Evolutionary conservation across 2,329 filamentous ascomycete genomes (phyloP).

Genomic region (Apiospora aurea): DNA sequence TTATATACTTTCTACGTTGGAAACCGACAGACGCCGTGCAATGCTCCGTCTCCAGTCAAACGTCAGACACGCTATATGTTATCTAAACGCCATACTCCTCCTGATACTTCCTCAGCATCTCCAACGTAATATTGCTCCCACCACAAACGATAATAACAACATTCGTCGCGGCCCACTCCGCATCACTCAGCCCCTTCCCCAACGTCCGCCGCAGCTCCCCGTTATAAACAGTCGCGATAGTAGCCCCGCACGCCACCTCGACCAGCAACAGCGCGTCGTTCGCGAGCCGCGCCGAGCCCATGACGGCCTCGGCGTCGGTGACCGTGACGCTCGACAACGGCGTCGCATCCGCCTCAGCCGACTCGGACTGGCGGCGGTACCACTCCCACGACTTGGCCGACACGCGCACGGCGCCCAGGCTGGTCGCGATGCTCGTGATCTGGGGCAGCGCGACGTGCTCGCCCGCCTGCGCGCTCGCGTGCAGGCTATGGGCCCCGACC

Average conservation of each 20-base stretch:
- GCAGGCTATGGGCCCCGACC: slow-evolving; percentile 73
- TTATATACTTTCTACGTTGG: not conserved
- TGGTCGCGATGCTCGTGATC: slow-evolving; percentile 80
- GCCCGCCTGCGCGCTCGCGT: slow-evolving; percentile 64
- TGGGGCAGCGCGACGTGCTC: slow-evolving; percentile 67
- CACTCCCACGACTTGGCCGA: slow-evolving; percentile 72
- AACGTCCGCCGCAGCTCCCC: slow-evolving; percentile 67
- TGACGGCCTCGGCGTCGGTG: slow-evolving; percentile 78
- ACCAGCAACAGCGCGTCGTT: slow-evolving; percentile 85
- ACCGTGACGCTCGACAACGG: slow-evolving; percentile 66
- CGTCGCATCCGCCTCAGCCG: slow-evolving; percentile 40
- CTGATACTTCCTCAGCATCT: slow-evolving; percentile 66
- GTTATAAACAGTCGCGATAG: slow-evolving; percentile 72
- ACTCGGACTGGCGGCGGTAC: slow-evolving; percentile 25
- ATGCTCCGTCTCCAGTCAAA: not conserved
- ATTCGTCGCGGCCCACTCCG: slow-evolving; percentile 70
- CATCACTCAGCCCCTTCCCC: slow-evolving; percentile 57
- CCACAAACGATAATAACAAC: slow-evolving; percentile 89
- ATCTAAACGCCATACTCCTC: slow-evolving; percentile 49
- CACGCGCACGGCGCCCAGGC: slow-evolving; percentile 76
- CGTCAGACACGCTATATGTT: not conserved
- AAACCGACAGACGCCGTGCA: not conserved
- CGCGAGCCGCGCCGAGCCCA: slow-evolving; percentile 77
- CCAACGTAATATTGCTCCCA: slow-evolving; percentile 70
- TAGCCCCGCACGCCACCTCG: slow-evolving; percentile 85